Evolutionary conservation across 2,329 filamentous ascomycete species (phyloP).

Genomic region (Phialophora tarda): DNA sequence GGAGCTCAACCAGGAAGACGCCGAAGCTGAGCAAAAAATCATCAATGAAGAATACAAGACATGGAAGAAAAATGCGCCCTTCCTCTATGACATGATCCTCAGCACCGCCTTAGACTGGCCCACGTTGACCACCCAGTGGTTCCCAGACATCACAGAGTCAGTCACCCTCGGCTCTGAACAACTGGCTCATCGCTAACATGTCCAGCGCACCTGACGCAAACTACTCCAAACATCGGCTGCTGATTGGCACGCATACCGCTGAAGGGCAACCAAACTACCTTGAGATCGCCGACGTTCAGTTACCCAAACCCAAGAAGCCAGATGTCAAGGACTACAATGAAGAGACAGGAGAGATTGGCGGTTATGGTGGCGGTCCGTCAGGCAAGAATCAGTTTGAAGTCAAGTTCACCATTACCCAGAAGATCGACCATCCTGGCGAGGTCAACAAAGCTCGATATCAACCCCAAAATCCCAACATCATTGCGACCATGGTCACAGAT

Average conservation of each 20-base stretch:
- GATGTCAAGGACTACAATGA: constrained; percentile 89
- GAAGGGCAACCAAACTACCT: constrained; percentile 85
- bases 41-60: constrained; percentile 85
- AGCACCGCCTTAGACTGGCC: constrained; percentile 97
- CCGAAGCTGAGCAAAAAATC: constrained; percentile 38
- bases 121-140: constrained; percentile 96
- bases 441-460: constrained; percentile 99
- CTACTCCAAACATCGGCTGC: constrained; percentile 82
- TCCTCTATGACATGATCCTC: constrained; percentile 97
- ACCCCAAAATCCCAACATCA: constrained; percentile 95
- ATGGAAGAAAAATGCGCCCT: constrained; percentile 99
- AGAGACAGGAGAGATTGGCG: constrained; percentile 88
- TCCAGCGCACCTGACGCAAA: constrained; percentile 77
- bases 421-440: constrained; percentile 93
- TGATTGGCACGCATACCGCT: constrained; percentile 94
- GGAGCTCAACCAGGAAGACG: constrained; percentile 86
- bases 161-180: constrained; percentile 40
- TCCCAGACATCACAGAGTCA: constrained; percentile 86
- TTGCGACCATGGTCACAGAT: constrained; percentile 89
- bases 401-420: constrained; percentile 90
- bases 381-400: constrained; percentile 73
- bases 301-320: constrained; percentile 75
- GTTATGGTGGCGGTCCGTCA: constrained; percentile 73
- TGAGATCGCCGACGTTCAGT: constrained; percentile 91
- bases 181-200: constrained; percentile 22